These are phyloP conservation scores for Chaetomium cochliodes DNA, from an alignment of 495 filamentous ascomycete genomes.

Conservation along the genomic window DNA sequence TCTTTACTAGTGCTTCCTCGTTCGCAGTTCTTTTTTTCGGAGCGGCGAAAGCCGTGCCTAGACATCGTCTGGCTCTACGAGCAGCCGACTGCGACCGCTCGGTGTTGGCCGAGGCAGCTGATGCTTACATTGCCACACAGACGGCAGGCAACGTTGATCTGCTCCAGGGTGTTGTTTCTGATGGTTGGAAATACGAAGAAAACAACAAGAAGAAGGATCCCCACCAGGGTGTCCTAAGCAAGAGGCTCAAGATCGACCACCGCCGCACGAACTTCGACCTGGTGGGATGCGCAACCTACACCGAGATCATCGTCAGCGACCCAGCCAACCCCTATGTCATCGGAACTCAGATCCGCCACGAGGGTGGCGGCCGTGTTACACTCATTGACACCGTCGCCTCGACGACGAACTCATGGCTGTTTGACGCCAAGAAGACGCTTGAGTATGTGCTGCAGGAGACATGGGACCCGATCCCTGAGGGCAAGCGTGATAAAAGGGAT, in stretches of 20 bases:
- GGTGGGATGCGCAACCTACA: conserved; percentile 40
- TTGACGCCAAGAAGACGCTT: conserved; percentile 43
- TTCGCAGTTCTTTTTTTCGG: neutral
- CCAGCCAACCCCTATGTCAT: conserved; percentile 40
- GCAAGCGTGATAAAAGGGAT: conserved; percentile 31
- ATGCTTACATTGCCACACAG: conserved; percentile 45
- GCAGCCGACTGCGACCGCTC: conserved; percentile 25
- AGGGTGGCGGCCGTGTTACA: conserved; percentile 28
- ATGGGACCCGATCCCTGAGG: conserved; percentile 40
- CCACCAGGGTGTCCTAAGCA: conserved; percentile 34
- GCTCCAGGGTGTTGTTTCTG: conserved; percentile 19
- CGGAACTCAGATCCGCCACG: conserved; percentile 44
- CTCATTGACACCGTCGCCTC: conserved; percentile 44
- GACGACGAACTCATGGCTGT: conserved; percentile 43
- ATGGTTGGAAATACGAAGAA: conserved; percentile 27
- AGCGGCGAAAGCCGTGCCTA: neutral
- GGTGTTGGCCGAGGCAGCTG: conserved; percentile 39
- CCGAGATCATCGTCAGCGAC: conserved; percentile 40
- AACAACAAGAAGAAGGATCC: conserved; percentile 35
- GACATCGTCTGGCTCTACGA: neutral
- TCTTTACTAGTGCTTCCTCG: neutral
- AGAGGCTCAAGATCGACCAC: conserved; percentile 34
- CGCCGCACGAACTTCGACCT: conserved; percentile 36
- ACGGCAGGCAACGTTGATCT: conserved; percentile 33
- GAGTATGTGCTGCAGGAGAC: conserved; percentile 38